Base-by-base conservation (phyloP, 306 rosid species). In the Sophora flavescens region DNA sequence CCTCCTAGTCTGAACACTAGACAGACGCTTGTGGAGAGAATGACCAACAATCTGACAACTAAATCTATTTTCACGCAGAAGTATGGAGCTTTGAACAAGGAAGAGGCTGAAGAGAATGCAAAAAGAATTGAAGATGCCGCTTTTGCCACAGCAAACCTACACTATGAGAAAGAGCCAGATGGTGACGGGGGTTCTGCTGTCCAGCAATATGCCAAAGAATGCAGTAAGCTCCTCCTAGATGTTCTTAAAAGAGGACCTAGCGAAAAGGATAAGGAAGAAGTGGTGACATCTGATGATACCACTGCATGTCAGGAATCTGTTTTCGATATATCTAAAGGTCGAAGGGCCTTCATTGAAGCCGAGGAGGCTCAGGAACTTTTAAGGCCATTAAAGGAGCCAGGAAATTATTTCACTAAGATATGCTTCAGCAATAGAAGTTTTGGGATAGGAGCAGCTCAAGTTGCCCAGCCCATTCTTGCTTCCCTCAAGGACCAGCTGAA, bases 171-270 rank as follows among this genome's bases (percentile, higher is more conserved):
- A 8, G 97, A 89, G 84, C 98, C 97, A 4, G 98, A 93, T 78
- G 98, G 99, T 57, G 99, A 96, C 79, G 99, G 99, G 71, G 90
- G 97, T 72, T 89, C 97, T 60, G 98, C 99, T 3, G 98, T 96
- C 72, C 99, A 96, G 90, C 91, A 88, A 38, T 96, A 96, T 88
- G 99, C 99, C 58, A 85, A 86, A 77, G 98, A 96, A 77, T 93
- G 98, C 51, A 96, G 99, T 79, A 88, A 80, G 84, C 90, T 89
- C 70, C 90, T 96, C 62, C 79, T 96, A 6, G 89, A 92, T 30
- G 94, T 88, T 78, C 97, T 96, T 15, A 96, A 96, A 86, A 86
- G 73, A 8, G 93, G 88, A 68, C 86, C 83, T 58, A 33, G 41
- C 63, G 67, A 68, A 59, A 83, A 83, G 89, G 77, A 57, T 60